These are phyloP conservation scores for Apiotrichum porosum DNA, from an alignment of 1,284 basidiomycete genomes.

Conservation along the genomic window DNA sequence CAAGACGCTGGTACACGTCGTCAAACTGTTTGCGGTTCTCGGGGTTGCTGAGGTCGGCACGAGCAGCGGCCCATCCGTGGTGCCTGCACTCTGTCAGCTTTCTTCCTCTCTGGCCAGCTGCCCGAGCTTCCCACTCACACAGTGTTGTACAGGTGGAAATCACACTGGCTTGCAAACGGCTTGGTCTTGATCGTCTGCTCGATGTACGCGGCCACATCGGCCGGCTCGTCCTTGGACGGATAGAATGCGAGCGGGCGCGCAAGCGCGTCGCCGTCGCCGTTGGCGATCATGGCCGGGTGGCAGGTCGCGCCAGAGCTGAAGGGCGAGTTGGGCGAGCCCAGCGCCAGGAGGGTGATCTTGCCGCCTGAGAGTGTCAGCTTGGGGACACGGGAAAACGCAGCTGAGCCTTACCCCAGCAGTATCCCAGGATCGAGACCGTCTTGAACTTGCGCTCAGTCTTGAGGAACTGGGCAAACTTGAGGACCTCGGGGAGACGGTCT, in stretches of 20 bases:
- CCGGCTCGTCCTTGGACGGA: conserved; percentile 38
- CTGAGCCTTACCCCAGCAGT: conserved; percentile 38
- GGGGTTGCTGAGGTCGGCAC: conserved; percentile 59
- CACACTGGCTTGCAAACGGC: conserved; percentile 21
- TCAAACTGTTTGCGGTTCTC: conserved; percentile 64
- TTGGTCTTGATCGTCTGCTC: conserved; percentile 21
- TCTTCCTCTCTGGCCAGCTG: neutral
- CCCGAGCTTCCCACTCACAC: conserved; percentile 25
- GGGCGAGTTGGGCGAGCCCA: conserved; percentile 13
- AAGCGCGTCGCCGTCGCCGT: conserved; percentile 36
- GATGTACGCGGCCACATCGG: conserved; percentile 34
- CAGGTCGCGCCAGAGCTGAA: conserved; percentile 34
- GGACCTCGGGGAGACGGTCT: conserved; percentile 35
- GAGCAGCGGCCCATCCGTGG: conserved; percentile 69
- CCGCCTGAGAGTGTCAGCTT: conserved; percentile 36
- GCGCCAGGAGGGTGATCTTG: conserved; percentile 33
- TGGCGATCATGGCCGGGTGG: conserved; percentile 42
- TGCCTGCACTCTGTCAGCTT: conserved; percentile 48
- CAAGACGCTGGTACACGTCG: conserved; percentile 59
- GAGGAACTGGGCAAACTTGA: conserved; percentile 32
- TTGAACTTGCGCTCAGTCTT: conserved; percentile 22
- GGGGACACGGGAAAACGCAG: no score
- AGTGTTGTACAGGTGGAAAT: conserved; percentile 38
- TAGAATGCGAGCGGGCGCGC: conserved; percentile 36
- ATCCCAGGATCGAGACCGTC: conserved; percentile 35